phyloP scores from a whole-genome alignment of 108 stramenopile species.

The Skeletonema tropicum region DNA sequence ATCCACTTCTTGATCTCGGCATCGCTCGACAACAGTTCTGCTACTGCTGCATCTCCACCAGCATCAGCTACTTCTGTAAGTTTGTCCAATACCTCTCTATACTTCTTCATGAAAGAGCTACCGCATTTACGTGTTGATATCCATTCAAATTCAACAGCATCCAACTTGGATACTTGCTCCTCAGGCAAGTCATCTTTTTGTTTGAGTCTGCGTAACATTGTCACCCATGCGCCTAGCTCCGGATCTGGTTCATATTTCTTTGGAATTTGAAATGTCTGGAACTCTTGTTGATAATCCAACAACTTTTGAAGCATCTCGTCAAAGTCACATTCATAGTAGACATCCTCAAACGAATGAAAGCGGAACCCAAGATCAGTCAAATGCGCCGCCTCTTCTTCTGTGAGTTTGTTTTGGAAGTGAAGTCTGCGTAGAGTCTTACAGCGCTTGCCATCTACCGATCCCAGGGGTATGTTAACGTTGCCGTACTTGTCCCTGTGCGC shows the following conservation, averaged over 20 bases:
- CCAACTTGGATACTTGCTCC: constrained; percentile 57
- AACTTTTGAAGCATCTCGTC: constrained; percentile 63
- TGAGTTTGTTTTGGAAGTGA: constrained; percentile 71
- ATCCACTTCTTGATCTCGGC: constrained; percentile 58
- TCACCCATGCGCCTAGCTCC: constrained; percentile 88
- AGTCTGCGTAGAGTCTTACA: constrained; percentile 73
- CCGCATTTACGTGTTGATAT: constrained; percentile 73
- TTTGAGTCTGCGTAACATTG: constrained; percentile 70
- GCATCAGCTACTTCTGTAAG: constrained; percentile 31
- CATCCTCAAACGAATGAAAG: constrained; percentile 77
- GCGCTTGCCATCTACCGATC: constrained; percentile 61
- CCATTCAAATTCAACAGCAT: constrained; percentile 77
- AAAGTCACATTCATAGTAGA: constrained; percentile 78
- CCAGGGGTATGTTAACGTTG: constrained; percentile 81
- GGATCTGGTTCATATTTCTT: constrained; percentile 82
- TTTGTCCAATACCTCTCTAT: constrained; percentile 47
- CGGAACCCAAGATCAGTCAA: constrained; percentile 66
- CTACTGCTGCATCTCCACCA: constrained; percentile 26
- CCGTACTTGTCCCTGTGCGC: constrained; percentile 61
- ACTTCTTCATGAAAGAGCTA: constrained; percentile 74
- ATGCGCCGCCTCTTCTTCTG: constrained; percentile 50
- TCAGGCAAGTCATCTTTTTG: constrained; percentile 45
- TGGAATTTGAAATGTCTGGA: constrained; percentile 74
- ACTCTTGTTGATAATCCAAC: constrained; percentile 55
- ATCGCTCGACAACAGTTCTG: constrained; percentile 22